Evolutionary conservation across 2,329 filamentous ascomycete species (phyloP).

Genomic region (Aspergillus thermomutatus): DNA sequence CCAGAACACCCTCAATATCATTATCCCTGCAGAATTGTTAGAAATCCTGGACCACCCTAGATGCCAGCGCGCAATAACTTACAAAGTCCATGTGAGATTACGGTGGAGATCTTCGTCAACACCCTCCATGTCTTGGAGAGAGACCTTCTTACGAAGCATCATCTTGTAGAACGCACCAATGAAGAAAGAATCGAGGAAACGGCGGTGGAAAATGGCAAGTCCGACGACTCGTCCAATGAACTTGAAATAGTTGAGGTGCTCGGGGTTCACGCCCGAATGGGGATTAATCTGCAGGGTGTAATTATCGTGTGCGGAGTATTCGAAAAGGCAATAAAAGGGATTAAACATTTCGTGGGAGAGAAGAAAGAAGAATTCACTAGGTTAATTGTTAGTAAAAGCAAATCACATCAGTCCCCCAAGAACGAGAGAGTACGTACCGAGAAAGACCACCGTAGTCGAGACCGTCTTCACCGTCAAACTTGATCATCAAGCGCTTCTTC

Average conservation of each 20-base stretch:
- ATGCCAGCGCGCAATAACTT: constrained; percentile 27
- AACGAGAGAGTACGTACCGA: constrained; percentile 45
- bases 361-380: constrained; percentile 96
- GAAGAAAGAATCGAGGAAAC: constrained; percentile 98
- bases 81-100: constrained; percentile 92
- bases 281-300: constrained; percentile 99
- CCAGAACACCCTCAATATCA: constrained; percentile 90
- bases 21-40: constrained; percentile 62
- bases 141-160: constrained; percentile 90
- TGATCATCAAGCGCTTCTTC: constrained; percentile 99
- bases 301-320: constrained; percentile 99
- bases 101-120: constrained; percentile 97
- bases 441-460: constrained; percentile 97
- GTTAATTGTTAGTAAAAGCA: constrained; percentile 22
- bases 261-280: constrained; percentile 97
- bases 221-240: constrained; percentile 98
- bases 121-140: constrained; percentile 95
- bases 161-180: constrained; percentile 99
- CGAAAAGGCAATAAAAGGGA: constrained; percentile 98
- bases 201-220: constrained; percentile 93
- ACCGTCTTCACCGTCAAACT: constrained; percentile 98
- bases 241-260: constrained; percentile 99
- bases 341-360: constrained; percentile 99
- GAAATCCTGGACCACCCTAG: constrained; percentile 2
- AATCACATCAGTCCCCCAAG: neutral